phyloP scores from a whole-genome alignment of 2,329 filamentous ascomycete genomes.

The Ceratocystiopsis sp. region DNA sequence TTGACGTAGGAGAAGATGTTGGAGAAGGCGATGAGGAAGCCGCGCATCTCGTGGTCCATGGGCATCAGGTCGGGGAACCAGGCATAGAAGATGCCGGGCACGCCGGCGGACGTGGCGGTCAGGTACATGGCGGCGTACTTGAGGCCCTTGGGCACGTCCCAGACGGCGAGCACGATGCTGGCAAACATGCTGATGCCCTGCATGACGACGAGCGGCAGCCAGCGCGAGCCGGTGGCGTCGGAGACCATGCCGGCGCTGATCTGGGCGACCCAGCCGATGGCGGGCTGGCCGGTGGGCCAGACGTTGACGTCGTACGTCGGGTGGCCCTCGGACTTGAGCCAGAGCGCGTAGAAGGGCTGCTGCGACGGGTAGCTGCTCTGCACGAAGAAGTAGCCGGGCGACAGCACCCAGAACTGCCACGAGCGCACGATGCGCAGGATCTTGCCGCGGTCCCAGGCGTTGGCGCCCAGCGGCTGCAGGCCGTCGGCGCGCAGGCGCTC shows the following conservation, averaged over 20 bases:
- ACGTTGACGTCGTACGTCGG: constrained; percentile 25
- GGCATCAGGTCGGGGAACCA: constrained; percentile 6
- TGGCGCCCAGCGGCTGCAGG: constrained; percentile 1
- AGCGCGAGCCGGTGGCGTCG: constrained; percentile 2
- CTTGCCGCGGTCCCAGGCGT: constrained; percentile 1
- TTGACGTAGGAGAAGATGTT: constrained; percentile 5
- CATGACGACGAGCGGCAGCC: constrained; percentile 2
- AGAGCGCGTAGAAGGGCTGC: constrained; percentile 36
- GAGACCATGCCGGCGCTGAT: constrained; percentile 4
- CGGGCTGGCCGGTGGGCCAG: constrained; percentile 30
- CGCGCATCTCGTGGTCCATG: constrained; percentile 5
- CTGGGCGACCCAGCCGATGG: constrained; percentile 1
- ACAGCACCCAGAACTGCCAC: constrained; percentile 6
- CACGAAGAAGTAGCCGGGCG: constrained; percentile 4
- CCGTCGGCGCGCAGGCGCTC: constrained; percentile 3
- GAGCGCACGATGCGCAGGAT: background rate
- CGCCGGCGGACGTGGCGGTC: constrained; percentile 44
- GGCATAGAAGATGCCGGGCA: constrained; percentile 3
- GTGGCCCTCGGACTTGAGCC: constrained; percentile 26
- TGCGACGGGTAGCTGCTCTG: constrained; percentile 5
- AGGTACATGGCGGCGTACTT: constrained; percentile 51
- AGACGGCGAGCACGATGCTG: constrained; percentile 3
- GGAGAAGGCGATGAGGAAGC: constrained; percentile 5
- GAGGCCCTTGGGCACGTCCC: constrained; percentile 4
- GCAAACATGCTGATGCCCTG: constrained; percentile 3